A percentile compares a stretch with the other conserved stretches of the same genome.
These are phyloP conservation scores for Cicer pinnatifidum DNA, from an alignment of 306 rosid species.

Conservation along the genomic window DNA sequence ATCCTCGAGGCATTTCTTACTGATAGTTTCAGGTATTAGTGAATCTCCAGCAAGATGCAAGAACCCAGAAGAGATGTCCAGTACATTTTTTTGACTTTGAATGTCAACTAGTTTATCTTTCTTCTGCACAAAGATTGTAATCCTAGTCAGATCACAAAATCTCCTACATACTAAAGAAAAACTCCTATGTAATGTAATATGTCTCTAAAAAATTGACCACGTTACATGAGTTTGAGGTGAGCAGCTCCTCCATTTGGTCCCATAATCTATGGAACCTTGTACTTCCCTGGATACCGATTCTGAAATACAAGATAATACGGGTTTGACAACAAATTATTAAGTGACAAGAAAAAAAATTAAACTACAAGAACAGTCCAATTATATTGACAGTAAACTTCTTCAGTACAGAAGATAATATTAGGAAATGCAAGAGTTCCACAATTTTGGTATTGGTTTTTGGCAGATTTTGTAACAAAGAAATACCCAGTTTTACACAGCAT, in stretches of 20 bases:
- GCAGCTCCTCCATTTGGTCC: slow-evolving; percentile 75
- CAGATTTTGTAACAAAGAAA: slow-evolving; percentile 19
- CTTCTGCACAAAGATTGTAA: slow-evolving; percentile 58
- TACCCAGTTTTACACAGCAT: slow-evolving; percentile 24
- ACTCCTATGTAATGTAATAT: slow-evolving; percentile 33
- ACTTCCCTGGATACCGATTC: slow-evolving; percentile 53
- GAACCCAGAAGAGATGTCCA: slow-evolving; percentile 81
- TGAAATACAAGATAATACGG: slow-evolving; percentile 47
- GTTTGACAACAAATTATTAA: slow-evolving; percentile 19
- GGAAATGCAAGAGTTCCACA: slow-evolving; percentile 33
- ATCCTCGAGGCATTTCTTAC: slow-evolving; percentile 66
- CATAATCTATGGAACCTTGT: slow-evolving; percentile 57
- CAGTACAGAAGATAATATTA: slow-evolving; percentile 9
- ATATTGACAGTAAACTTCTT: slow-evolving; percentile 20
- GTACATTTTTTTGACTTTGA: slow-evolving; percentile 59
- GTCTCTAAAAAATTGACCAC: slow-evolving; percentile 48
- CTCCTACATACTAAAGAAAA: slow-evolving; percentile 23
- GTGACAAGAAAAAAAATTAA: slow-evolving; percentile 18
- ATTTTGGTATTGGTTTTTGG: slow-evolving; percentile 10
- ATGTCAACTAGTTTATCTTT: slow-evolving; percentile 45
- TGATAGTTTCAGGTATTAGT: slow-evolving; percentile 73
- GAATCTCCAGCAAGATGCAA: slow-evolving; percentile 86
- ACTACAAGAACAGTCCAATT: slow-evolving; percentile 30
- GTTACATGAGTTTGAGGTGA: slow-evolving; percentile 62
- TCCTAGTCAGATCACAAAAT: slow-evolving; percentile 42